Evolutionary conservation across 495 filamentous ascomycete genomes (phyloP).

Genomic region (Penicillium atrosanguineum): DNA sequence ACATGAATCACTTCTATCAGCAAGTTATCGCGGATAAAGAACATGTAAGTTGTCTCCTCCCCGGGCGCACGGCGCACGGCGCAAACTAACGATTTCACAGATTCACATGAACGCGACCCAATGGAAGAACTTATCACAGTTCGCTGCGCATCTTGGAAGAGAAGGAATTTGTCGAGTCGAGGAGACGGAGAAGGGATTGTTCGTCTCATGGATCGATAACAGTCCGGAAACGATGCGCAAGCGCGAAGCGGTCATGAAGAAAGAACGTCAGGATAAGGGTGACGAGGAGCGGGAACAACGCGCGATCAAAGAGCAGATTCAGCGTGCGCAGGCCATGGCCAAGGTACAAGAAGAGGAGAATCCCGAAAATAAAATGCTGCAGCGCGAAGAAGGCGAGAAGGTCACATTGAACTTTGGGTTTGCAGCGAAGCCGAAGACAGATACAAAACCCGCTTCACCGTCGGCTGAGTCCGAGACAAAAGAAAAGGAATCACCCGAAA

Average conservation of each 20-base stretch:
- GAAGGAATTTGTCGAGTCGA: slow-evolving; percentile 85
- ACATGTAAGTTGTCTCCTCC: background rate
- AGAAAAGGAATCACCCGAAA: slow-evolving; percentile 14
- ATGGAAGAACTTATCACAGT: slow-evolving; percentile 83
- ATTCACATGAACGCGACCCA: slow-evolving; percentile 91
- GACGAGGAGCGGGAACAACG: slow-evolving; percentile 86
- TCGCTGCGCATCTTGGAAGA: slow-evolving; percentile 76
- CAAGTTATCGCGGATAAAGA: slow-evolving; percentile 53
- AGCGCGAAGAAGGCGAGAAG: slow-evolving; percentile 76
- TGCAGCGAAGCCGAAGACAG: slow-evolving; percentile 32
- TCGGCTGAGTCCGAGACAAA: slow-evolving; percentile 11
- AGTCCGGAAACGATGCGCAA: slow-evolving; percentile 76
- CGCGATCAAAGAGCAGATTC: slow-evolving; percentile 75
- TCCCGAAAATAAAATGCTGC: slow-evolving; percentile 47
- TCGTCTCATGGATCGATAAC: slow-evolving; percentile 89
- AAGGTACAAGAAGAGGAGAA: slow-evolving; percentile 46
- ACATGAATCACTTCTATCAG: slow-evolving; percentile 91
- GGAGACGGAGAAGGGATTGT: slow-evolving; percentile 81
- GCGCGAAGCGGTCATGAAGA: slow-evolving; percentile 74
- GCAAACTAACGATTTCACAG: slow-evolving; percentile 53
- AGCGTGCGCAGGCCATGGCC: slow-evolving; percentile 55
- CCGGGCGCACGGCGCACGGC: background rate
- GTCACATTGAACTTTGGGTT: slow-evolving; percentile 72
- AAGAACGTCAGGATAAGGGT: slow-evolving; percentile 81
- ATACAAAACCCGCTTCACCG: slow-evolving; percentile 31